Conservation (phyloP, 2,329 filamentous ascomycete species). For the Xylariomycetidae sp. region DNA sequence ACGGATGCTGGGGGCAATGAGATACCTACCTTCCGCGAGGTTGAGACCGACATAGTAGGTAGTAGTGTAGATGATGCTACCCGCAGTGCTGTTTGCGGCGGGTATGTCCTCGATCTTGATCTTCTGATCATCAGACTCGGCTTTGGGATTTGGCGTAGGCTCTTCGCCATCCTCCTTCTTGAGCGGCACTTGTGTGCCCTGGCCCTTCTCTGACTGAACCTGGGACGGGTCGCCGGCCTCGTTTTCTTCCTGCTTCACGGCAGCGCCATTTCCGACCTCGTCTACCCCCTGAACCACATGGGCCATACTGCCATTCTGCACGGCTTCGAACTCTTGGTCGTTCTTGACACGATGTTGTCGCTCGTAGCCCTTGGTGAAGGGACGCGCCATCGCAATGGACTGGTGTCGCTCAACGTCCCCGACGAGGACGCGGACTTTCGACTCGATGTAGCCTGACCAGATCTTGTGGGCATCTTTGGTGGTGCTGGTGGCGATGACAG, state of each 20-base stretch:
- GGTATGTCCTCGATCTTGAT: conserved; percentile 18
- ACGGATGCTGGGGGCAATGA: conserved; percentile 1
- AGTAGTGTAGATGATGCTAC: conserved; percentile 66
- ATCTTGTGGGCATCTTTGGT: conserved; percentile 78
- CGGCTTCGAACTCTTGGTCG: conserved; percentile 45
- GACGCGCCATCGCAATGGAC: conserved; percentile 76
- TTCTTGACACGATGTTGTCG: conserved; percentile 65
- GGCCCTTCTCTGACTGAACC: too few species aligned
- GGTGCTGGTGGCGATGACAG: conserved; percentile 74
- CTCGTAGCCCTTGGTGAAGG: conserved; percentile 90
- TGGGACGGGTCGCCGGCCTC: too few species aligned
- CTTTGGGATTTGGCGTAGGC: conserved; percentile 29
- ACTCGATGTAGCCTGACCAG: conserved; percentile 91
- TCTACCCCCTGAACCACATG: conserved; percentile 27
- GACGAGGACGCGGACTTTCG: conserved; percentile 82
- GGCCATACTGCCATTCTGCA: conserved; percentile 47
- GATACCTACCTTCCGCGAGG: conserved; percentile 61
- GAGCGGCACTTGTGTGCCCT: conserved; percentile 8
- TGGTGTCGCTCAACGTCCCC: conserved; percentile 74
- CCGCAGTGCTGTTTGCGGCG: conserved; percentile 25
- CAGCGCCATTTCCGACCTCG: conserved; percentile 1
- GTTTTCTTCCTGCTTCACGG: conserved; percentile 23
- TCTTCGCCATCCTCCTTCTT: conserved; percentile 28
- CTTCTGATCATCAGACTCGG: conserved; percentile 9
- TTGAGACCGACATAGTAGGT: conserved; percentile 93